Base-by-base conservation (phyloP, 2,329 filamentous ascomycete species). In the Samsoniella hepiali region DNA sequence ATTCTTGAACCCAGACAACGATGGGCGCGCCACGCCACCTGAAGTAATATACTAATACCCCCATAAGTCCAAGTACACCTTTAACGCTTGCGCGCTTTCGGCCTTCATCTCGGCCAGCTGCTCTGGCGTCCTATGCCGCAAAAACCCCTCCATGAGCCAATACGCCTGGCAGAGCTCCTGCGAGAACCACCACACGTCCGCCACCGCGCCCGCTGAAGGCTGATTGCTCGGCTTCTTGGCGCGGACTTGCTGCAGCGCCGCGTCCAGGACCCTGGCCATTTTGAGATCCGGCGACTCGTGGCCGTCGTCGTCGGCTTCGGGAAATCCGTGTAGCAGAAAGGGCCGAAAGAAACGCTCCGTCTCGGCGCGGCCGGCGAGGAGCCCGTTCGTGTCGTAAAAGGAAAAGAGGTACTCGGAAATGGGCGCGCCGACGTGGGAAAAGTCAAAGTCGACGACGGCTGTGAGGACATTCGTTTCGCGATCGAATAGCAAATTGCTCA, bases 391-490 rank as follows among this genome's bases (percentile, higher is more conserved):
- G 36, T 58, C 34, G 11, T 34, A 38, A n/a, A 63, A 63, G 15
- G 62, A 63, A 45, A 58, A 58, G 15, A 63, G 34, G 32, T 36
- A 59, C 36, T 63, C 62, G 7, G 62, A 63, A 6, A 63, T 27
- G 15, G 62, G 54, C 17, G 34, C 13, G 36, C 45, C 54, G 40
- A 59, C 44, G 45, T 59, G 62, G 22, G 45, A n/a, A 44, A 63
- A 63, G 62, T 63, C 62, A 54, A 63, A 63, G 42, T 63, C 62
- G 32, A 58, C 15, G 15, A 63, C 51, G 13, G 51, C 61, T n/a
- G 22, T 63, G 3, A 63, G 45, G 29, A 15, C 31, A 40, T 57
- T 49, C n/a, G 61, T 58, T 34, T 56, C n/a, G 38, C 53, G 40
- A 51, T 63, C 53, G 38, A 63, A 51, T 27, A 57, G 61, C 42